Evolutionary conservation across 2,329 filamentous ascomycete genomes (phyloP).

Genomic region (Karstenula rhodostoma): DNA sequence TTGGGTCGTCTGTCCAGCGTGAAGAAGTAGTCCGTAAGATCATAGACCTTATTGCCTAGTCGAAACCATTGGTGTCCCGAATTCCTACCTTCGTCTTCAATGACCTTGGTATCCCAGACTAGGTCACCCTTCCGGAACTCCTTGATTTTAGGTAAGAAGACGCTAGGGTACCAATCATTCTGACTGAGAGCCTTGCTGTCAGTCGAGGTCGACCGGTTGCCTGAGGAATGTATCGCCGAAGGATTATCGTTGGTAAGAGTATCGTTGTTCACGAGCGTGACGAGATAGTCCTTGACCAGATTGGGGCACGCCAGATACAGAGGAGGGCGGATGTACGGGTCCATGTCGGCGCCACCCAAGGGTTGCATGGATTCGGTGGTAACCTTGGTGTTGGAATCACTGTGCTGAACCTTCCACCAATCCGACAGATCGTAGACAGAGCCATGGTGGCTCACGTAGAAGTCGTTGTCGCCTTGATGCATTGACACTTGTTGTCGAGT

Average conservation of each 20-base stretch:
- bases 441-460: constrained; percentile 86
- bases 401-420: constrained; percentile 87
- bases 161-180: constrained; percentile 77
- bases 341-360: constrained; percentile 80
- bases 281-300: constrained; percentile 68
- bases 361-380: constrained; percentile 72
- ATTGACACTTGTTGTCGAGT: constrained; percentile 70
- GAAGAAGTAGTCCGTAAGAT: constrained; percentile 90
- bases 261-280: constrained; percentile 69
- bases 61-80: constrained; percentile 80
- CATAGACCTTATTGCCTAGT: constrained; percentile 79
- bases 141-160: constrained; percentile 80
- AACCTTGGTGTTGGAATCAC: constrained; percentile 72
- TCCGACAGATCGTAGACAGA: constrained; percentile 91
- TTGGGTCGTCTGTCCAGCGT: constrained; percentile 71
- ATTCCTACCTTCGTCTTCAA: constrained; percentile 72
- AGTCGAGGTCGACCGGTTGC: constrained; percentile 64
- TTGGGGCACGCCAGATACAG: constrained; percentile 77
- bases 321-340: constrained; percentile 85
- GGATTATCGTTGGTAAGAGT: constrained; percentile 60
- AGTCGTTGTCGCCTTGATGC: constrained; percentile 78
- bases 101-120: constrained; percentile 69
- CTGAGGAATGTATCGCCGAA: constrained; percentile 74
- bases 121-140: constrained; percentile 88
- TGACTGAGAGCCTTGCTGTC: constrained; percentile 64